These are phyloP conservation scores for Barbarea vulgaris DNA, from an alignment of 345 rosid genomes.

Conservation along the genomic window DNA sequence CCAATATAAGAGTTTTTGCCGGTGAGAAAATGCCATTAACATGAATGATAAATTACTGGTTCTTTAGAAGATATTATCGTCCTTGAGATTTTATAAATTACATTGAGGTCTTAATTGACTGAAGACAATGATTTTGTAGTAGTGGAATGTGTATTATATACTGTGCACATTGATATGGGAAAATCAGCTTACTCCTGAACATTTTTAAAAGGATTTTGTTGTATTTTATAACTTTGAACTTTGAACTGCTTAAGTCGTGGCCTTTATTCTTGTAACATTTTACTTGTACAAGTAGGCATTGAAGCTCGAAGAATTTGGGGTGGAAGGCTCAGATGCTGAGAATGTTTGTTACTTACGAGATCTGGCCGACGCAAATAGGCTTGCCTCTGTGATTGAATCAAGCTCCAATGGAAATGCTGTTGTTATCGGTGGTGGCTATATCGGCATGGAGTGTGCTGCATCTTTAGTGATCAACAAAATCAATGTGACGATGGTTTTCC, in stretches of 20 bases:
- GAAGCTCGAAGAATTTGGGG: slow-evolving; percentile 98
- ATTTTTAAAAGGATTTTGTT: neutral
- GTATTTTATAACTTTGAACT: neutral
- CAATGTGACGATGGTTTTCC: slow-evolving; percentile 96
- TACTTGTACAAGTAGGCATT: slow-evolving; percentile 56
- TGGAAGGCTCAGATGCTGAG: slow-evolving; percentile 80
- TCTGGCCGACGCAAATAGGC: slow-evolving; percentile 82
- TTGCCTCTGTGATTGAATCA: slow-evolving; percentile 66
- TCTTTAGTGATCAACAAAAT: slow-evolving; percentile 90
- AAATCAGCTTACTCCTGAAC: neutral
- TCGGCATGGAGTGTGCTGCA: slow-evolving; percentile 99
- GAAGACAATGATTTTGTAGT: neutral
- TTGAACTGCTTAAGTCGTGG: slow-evolving; percentile 11
- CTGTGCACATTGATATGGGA: neutral
- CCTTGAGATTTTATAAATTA: neutral
- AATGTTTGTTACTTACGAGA: slow-evolving; percentile 91
- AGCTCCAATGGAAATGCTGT: slow-evolving; percentile 77
- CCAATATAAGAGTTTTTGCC: neutral
- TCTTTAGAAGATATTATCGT: neutral
- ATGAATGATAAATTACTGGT: neutral
- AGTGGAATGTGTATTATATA: neutral
- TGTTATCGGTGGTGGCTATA: slow-evolving; percentile 96
- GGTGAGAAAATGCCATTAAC: neutral
- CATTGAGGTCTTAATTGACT: neutral
- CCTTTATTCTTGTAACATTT: slow-evolving; percentile 28